Conservation (phyloP, 257 asterid genomes). For the Henckelia pumila region DNA sequence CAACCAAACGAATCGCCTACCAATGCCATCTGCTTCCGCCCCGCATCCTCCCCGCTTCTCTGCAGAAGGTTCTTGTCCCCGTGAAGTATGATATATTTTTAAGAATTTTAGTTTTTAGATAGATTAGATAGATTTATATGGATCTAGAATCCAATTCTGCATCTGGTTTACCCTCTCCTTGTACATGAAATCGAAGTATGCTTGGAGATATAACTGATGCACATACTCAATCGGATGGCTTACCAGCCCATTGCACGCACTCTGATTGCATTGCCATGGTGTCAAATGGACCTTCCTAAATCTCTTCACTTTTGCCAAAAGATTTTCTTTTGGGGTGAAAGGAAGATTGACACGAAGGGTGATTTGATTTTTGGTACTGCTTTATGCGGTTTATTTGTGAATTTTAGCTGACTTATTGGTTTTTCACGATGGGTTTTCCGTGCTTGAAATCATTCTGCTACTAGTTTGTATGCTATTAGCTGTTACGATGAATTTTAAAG, state of each 20-base stretch:
- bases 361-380: not conserved
- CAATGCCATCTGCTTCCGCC: not conserved
- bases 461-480: not conserved
- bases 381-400: not conserved
- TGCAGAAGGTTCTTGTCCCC: not conserved
- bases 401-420: no score
- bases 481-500: no score
- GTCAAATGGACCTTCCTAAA: conserved; percentile 77
- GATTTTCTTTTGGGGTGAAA: not conserved
- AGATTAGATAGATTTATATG: no score
- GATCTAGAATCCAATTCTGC: conserved; percentile 33
- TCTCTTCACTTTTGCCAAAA: not conserved
- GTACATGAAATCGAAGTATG: conserved; percentile 26
- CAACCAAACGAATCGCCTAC: not conserved
- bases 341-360: not conserved
- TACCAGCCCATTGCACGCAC: conserved; percentile 81
- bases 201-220: conserved; percentile 80
- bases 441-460: no score
- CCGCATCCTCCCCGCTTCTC: not conserved
- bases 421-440: not conserved
- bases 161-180: conserved; percentile 79
- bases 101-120: not conserved
- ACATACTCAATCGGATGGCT: conserved; percentile 49
- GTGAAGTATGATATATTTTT: not conserved
- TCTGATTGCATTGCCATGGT: conserved; percentile 49